These are phyloP conservation scores for Anisodus tanguticus DNA, from an alignment of 257 asterid genomes.

Conservation along the genomic window DNA sequence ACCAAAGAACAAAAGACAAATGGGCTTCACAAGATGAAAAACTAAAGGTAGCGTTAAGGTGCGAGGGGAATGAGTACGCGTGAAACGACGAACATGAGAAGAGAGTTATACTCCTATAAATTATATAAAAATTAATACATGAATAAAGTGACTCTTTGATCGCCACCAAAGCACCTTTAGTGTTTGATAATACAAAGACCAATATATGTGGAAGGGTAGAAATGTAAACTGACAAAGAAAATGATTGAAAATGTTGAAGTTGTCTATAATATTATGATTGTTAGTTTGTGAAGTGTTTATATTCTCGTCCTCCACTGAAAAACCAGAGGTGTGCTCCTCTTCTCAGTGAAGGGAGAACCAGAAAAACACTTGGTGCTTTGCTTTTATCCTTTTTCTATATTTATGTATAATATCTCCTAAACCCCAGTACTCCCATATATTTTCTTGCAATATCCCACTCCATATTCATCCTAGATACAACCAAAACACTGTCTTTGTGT, in stretches of 20 bases:
- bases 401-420: not conserved
- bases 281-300: slow-evolving; percentile 2
- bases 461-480: not conserved
- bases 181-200: slow-evolving; percentile 13
- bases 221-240: not conserved
- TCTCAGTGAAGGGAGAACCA: too few relatives aligned
- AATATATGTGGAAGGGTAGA: not conserved
- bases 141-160: too few relatives aligned
- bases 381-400: not conserved
- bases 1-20: too few relatives aligned
- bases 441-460: too few relatives aligned
- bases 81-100: too few relatives aligned
- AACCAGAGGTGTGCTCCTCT: too few relatives aligned
- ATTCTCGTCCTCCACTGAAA: not conserved
- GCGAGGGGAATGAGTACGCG: too few relatives aligned
- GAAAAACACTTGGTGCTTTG: too few relatives aligned
- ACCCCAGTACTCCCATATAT: not conserved
- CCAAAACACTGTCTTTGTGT: not conserved
- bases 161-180: not conserved
- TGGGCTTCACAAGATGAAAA: too few relatives aligned
- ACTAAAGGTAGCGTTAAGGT: too few relatives aligned
- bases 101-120: too few relatives aligned
- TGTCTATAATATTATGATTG: not conserved
- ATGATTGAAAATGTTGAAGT: not conserved
- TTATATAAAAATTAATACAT: too few relatives aligned